Base-by-base conservation (phyloP, 2,329 filamentous ascomycete species). In the Paramyrothecium roridum region DNA sequence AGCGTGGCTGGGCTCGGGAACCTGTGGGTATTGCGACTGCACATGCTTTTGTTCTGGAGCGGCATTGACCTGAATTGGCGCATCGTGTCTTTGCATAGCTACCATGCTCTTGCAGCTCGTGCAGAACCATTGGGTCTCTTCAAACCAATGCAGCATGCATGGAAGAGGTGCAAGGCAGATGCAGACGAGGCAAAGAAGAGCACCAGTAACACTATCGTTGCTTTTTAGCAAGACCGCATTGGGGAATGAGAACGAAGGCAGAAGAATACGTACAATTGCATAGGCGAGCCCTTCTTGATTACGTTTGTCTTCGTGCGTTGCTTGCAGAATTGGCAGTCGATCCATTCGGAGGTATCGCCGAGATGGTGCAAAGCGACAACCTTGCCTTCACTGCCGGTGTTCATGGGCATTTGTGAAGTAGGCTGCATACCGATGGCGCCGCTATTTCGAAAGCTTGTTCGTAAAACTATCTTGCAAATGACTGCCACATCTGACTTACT, bases 71-170 rank as follows among this genome's bases (percentile, higher is more conserved):
- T 65, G 54, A 2, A 69, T 47, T 2, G 52, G 52, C 0, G 61
- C 61, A 19, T 63, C 61, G 43, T 65, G 55, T 2, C 53, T 51
- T 23, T 62, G 55, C 23, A 53, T 45, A 21, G 70, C 70, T 3
- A 72, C 63, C 55, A 62, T 60, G 50, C 65, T 65, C 45, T 62
- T 59, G 63, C 70, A 72, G 21, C 54, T 37, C 10, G 59, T 58
- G 63, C 70, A 72, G 48, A 54, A 63, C 58, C 65, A 69, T 55
- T 67, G 52, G 8, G 57, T 63, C 30, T 68, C 60, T 57, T 71
- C 68, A 52, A 67, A 71, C 70, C 68, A 71, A 34, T 62, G 58
- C 3, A 65, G 66, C 16, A 67, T 52, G 55, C 68, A 70, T 8
- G 69, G 68, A 16, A 72, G 52, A 53, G 66, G 70, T 11, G 68